Conservation (phyloP, 1,139 yeast genomes). For the Casaregolazyma lundiana region DNA sequence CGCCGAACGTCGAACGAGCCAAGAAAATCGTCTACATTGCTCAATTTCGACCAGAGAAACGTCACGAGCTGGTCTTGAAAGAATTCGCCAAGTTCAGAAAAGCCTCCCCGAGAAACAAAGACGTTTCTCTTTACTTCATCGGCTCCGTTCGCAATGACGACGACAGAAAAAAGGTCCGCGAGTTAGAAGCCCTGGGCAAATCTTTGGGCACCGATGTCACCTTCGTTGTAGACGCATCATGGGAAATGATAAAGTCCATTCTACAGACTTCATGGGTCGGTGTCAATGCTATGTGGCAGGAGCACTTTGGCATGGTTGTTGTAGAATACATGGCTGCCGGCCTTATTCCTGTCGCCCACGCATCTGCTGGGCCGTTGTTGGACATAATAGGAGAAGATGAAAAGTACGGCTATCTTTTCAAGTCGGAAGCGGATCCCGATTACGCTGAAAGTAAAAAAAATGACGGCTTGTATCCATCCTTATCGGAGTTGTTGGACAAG, state of each 20-base stretch:
- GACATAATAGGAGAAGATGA: constrained; percentile 73
- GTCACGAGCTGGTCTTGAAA: constrained; percentile 65
- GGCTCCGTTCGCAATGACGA: constrained; percentile 77
- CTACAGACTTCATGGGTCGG: constrained; percentile 68
- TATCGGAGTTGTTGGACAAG: constrained; percentile 43
- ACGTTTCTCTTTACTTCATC: constrained; percentile 54
- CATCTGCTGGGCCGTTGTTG: constrained; percentile 87
- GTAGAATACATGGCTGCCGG: constrained; percentile 92
- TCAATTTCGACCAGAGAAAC: constrained; percentile 93
- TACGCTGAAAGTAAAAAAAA: constrained; percentile 15
- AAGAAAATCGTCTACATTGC: constrained; percentile 73
- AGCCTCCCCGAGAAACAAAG: constrained; percentile 15
- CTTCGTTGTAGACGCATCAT: constrained; percentile 73
- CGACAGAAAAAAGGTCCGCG: constrained; percentile 59
- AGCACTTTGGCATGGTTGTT: constrained; percentile 96
- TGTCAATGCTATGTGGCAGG: constrained; percentile 98
- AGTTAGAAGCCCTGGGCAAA: constrained; percentile 44
- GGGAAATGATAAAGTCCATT: constrained; percentile 52
- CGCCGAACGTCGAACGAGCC: constrained; percentile 36
- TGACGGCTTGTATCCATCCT: constrained; percentile 35
- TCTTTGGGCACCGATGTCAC: constrained; percentile 46
- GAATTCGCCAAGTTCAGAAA: constrained; percentile 54
- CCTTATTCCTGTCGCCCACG: constrained; percentile 82
- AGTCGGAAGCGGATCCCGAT: constrained; percentile 59
- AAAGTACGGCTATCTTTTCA: constrained; percentile 53